A percentile compares a stretch with the other conserved stretches of the same genome.
These are phyloP conservation scores for Pleomassaria siparia DNA, from an alignment of 2,329 filamentous ascomycete genomes.

Conservation along the genomic window DNA sequence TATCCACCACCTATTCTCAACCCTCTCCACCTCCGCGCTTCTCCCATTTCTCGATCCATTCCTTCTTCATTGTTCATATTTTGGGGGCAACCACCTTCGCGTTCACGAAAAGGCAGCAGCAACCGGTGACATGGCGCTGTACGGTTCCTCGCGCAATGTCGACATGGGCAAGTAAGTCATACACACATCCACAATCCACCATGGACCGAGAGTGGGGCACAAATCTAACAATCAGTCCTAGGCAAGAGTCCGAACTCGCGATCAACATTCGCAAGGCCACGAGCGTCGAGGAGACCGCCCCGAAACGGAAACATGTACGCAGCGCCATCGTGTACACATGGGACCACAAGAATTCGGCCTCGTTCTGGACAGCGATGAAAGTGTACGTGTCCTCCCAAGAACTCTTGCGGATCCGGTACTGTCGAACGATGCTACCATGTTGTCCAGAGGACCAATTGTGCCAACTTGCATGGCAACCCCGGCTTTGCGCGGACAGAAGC, in stretches of 20 bases:
- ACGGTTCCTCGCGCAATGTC: slow-evolving; percentile 55
- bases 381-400: slow-evolving; percentile 62
- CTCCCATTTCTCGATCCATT: background rate
- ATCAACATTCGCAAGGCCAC: slow-evolving; percentile 70
- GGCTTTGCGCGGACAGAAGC: background rate
- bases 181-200: background rate
- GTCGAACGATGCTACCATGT: background rate
- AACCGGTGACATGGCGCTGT: slow-evolving; percentile 36
- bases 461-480: background rate
- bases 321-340: slow-evolving; percentile 98
- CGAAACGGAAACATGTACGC: slow-evolving; percentile 90
- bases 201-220: background rate
- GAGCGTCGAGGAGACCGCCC: slow-evolving; percentile 66
- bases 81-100: background rate
- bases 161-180: slow-evolving; percentile 62
- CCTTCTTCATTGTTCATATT: slow-evolving; percentile 10
- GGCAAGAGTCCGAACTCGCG: slow-evolving; percentile 64
- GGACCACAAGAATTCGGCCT: slow-evolving; percentile 94
- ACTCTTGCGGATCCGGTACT: background rate
- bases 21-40: background rate
- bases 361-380: slow-evolving; percentile 99
- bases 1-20: background rate
- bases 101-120: slow-evolving; percentile 20
- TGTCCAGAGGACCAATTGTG: background rate
- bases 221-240: slow-evolving; percentile 31